Evolutionary conservation across 164 flowering plant genomes (phyloP), one percentile per base, ranked within the genome.

Genomic region (Berberis vulgaris): DNA sequence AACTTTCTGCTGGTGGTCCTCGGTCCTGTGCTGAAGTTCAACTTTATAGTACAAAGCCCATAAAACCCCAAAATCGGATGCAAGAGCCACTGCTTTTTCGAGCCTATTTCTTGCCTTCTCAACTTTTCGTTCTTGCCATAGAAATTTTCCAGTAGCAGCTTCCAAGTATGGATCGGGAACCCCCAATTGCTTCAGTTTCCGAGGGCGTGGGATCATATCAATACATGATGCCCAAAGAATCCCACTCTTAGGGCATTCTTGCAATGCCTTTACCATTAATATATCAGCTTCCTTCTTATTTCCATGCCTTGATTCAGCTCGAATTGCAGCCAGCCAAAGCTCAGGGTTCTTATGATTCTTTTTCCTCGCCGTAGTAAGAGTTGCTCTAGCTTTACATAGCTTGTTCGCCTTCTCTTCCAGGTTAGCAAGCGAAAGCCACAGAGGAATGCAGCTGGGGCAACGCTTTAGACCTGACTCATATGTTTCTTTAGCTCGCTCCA

Each of bases 211-310:
- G 42, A 68, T 91, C 96, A 86, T 86, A 73, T 93, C 92, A 67
- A 93, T 86, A 1, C 85, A 78, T 10, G 89, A 82, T 11, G 98
- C 98, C 96, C 96, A 88, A 61, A 93, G 55, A 56, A 88, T 86
- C 43, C 98, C 97, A 79, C 98, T 90, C 8, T 71, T 79, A 1
- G 94, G 97, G 74, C 97, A 93, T 64, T 84, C 97, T 68, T 93
- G 97, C 78, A 93, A 66, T 43, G 92, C 96, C 82, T 84, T 90
- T 0, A 97, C 91, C 97, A 90, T 86, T 71, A 86, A 69, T 39
- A 71, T 76, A 61, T 88, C 96, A 58, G 95, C 80, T 74, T 90
- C 97, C 73, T 84, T 90, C 80, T 82, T 90, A 69, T 85, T 72
- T 41, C 89, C 96, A 78, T 90, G 94, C 73, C 88, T 85, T 6